Percentiles rank a stretch among this genome's conserved stretches.
These are phyloP conservation scores for Metroxylon sagu DNA, from an alignment of 176 grass and related monocot species.

Conservation along the genomic window DNA sequence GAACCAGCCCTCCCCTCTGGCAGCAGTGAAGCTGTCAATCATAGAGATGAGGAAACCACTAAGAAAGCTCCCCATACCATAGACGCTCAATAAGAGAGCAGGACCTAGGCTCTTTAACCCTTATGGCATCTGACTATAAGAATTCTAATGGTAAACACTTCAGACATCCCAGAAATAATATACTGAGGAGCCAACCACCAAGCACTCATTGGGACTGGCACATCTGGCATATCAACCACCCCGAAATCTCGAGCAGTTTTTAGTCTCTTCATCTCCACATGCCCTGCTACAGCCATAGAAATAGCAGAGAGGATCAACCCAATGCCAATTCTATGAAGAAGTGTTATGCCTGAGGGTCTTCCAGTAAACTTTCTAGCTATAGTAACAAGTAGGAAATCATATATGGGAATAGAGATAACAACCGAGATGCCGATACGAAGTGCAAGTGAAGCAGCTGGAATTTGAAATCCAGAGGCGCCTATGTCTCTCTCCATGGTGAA, in stretches of 20 bases:
- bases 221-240: too few species aligned
- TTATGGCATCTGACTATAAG: conserved; percentile 18
- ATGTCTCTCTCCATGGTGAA: conserved; percentile 42
- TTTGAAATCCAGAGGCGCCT: conserved; percentile 6
- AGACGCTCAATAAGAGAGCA: conserved; percentile 20
- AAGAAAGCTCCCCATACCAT: conserved; percentile 16
- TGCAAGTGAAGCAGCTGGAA: conserved; percentile 27
- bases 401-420: conserved; percentile 32
- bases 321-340: conserved; percentile 39
- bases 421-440: conserved; percentile 8
- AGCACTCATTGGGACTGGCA: too few species aligned
- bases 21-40: conserved; percentile 19
- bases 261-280: conserved; percentile 23
- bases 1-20: conserved; percentile 15
- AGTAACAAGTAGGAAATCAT: conserved; percentile 33
- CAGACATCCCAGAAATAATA: not conserved
- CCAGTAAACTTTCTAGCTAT: conserved; percentile 16
- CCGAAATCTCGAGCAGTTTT: too few species aligned
- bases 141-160: not conserved
- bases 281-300: conserved; percentile 8
- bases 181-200: too few species aligned
- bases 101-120: conserved; percentile 10
- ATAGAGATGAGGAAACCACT: conserved; percentile 19
- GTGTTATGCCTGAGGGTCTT: conserved; percentile 34
- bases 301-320: conserved; percentile 20